Base-by-base conservation (phyloP, 2,329 filamentous ascomycete species). In the Hymenoscyphus albidus region DNA sequence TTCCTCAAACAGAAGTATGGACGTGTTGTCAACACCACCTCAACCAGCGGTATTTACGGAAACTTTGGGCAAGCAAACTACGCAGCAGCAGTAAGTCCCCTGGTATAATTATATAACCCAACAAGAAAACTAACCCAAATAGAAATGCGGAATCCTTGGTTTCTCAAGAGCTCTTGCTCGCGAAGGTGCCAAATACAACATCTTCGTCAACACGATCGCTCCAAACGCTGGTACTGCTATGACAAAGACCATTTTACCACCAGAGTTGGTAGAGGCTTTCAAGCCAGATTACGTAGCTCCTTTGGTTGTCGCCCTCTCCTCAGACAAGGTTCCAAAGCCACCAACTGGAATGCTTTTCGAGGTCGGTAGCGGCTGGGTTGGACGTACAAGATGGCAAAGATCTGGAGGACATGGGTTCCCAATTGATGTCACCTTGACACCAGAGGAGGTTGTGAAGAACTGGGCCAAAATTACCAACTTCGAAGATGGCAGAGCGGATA, bases 11-110 rank as follows among this genome's bases (percentile, higher is more conserved):
- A 99, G 79, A 98, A 97, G 84, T 99, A 97, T 75, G 95, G 95
- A 71, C 92, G 95, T 74, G 88, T 99, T 67, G 84, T 99, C 75
- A 99, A 99, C 84, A 99, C 95, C 58, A 95, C 95, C 51, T 96
- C 92, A 42, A 98, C 95, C 59, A 96, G 91, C 73, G 95, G 95
- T 79, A 96, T 99, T 78, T 99, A 99, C 77, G 95, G 95, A 72
- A 99, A 97, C 85, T 99, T 99, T 77, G 95, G 95, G 68, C 95
- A 99, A 80, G 92, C 94, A 74, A 99, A 99, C 84, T 99, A 99
- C 78, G 86, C 95, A 68, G 92, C 94, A 65, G 91, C 91, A 64
- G 88, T 91, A 84, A 81, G 88, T 83, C 48, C 1, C 14, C 32
- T n/a, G 0, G 35, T 54, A 66, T 58, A 76, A 79, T 51, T 79